Base-by-base conservation (phyloP, 177 flowering plant species). In the Tripterygium wilfordii region DNA sequence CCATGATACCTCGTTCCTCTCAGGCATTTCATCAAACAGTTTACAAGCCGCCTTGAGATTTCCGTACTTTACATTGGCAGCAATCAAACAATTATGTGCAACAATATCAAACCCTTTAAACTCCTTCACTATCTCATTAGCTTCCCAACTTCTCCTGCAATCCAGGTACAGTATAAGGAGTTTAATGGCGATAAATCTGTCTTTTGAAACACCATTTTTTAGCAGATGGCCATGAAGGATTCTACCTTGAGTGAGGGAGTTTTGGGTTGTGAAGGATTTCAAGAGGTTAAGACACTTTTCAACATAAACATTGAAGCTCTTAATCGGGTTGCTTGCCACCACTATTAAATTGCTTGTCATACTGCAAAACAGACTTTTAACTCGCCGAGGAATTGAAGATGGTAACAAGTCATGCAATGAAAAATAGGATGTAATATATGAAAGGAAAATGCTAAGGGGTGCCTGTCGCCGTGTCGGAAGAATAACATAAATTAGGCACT, bases 11-110 rank as follows among this genome's bases (percentile, higher is more conserved):
- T 56, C 74, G 35, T 70, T 68, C 42, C 70, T 60, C 36, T 48
- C 63, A 12, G 82, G 82, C 84, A 81, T 73, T 76, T 71, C 71
- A 33, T 74, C 76, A 17, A 77, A 73, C 72, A 73, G 39, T 2
- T 21, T 49, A 1, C 61, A 36, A 15, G 74, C 79, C 23, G 61
- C 62, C 12, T 63, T 63, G 0, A 70, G 15, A 38, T 56, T 52
- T 1, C 81, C 76, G 50, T 57, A 33, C 36, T 53, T 47, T 0
- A 63, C 36, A 24, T 50, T 25, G 2, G 64, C 58, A 38, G 45
- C 32, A 6, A 70, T 60, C 63, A 72, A 27, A 39, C 78, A 76
- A 38, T 72, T 76, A 41, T 59, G 61, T 0, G 49, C 75, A 36
- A 65, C 60, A 10, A 72, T 36, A 57, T 70, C 56, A 53, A 65